phyloP scores from a whole-genome alignment of 2,329 filamentous ascomycete species.

The Trichoderma afroharzianum region DNA sequence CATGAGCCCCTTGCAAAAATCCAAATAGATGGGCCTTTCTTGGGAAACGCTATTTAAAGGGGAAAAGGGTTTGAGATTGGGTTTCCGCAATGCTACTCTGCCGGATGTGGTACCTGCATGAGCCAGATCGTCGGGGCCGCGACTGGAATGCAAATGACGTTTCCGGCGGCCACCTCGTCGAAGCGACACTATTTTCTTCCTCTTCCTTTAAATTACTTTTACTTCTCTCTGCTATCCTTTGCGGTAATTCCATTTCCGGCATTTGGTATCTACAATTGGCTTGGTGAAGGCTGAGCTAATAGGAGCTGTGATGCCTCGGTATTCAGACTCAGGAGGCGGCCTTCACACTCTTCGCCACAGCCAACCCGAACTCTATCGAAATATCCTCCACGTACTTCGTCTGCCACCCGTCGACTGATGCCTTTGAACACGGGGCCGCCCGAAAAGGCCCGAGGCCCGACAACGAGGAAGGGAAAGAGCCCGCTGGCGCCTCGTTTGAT shows the following conservation, averaged over 20 bases:
- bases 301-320: not conserved
- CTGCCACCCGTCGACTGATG: not conserved
- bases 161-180: not conserved
- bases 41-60: not conserved
- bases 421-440: slow-evolving; percentile 6
- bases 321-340: not conserved
- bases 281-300: not conserved
- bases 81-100: not conserved
- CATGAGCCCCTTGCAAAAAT: not conserved
- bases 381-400: not conserved
- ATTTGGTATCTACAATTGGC: not conserved
- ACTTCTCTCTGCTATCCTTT: not conserved
- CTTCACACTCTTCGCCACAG: not conserved
- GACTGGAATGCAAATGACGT: slow-evolving; percentile 10
- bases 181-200: not conserved
- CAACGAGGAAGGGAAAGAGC: not conserved
- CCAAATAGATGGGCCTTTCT: not conserved
- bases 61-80: not conserved
- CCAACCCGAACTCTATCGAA: not conserved
- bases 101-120: not conserved
- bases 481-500: slow-evolving; percentile 5
- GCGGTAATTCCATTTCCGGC: not conserved
- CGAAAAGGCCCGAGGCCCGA: slow-evolving; percentile 16
- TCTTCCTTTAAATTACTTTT: not conserved
- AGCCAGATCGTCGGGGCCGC: not conserved